phyloP scores from a whole-genome alignment of 208 protist species.

The Leishmania mexicana region DNA sequence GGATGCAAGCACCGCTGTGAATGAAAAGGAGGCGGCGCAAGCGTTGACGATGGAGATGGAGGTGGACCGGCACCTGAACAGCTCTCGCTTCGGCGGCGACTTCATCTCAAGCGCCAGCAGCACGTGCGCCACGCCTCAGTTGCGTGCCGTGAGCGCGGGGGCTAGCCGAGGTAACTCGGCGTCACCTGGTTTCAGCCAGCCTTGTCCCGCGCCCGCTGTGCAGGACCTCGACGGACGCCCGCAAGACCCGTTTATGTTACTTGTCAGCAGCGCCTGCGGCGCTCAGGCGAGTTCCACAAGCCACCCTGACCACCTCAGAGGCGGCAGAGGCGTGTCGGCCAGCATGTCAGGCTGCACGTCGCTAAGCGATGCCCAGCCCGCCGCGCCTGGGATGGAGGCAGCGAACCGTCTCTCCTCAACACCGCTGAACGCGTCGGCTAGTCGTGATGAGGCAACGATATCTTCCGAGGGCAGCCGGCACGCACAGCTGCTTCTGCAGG shows the following conservation, averaged over 20 bases:
- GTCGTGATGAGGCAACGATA: slow-evolving; percentile 23
- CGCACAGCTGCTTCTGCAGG: slow-evolving; percentile 44
- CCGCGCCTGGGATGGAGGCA: slow-evolving; percentile 6
- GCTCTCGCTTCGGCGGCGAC: slow-evolving; percentile 19
- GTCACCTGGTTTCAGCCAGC: slow-evolving; percentile 7
- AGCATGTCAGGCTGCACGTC: neutral
- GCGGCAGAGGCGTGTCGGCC: neutral
- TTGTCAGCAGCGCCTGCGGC: slow-evolving; percentile 17
- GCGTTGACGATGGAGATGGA: slow-evolving; percentile 32
- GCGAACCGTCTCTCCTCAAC: slow-evolving; percentile 1
- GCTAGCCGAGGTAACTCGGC: slow-evolving; percentile 24
- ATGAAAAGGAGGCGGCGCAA: slow-evolving; percentile 23
- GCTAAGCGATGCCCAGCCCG: neutral
- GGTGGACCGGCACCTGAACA: slow-evolving; percentile 29
- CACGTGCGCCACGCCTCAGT: slow-evolving; percentile 30
- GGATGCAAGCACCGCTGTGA: slow-evolving; percentile 39
- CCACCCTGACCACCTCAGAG: neutral
- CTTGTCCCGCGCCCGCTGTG: neutral
- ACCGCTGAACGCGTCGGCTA: slow-evolving; percentile 6
- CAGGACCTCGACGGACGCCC: neutral
- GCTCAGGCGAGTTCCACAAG: neutral
- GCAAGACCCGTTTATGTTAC: slow-evolving; percentile 15
- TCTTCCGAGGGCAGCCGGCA: slow-evolving; percentile 24
- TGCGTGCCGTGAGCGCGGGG: slow-evolving; percentile 11
- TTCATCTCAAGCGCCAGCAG: slow-evolving; percentile 30